Percentiles rank a stretch among this genome's conserved stretches.
Evolutionary conservation across 2,329 filamentous ascomycete genomes (phyloP).

Genomic region (Fusarium brachygibbosum): DNA sequence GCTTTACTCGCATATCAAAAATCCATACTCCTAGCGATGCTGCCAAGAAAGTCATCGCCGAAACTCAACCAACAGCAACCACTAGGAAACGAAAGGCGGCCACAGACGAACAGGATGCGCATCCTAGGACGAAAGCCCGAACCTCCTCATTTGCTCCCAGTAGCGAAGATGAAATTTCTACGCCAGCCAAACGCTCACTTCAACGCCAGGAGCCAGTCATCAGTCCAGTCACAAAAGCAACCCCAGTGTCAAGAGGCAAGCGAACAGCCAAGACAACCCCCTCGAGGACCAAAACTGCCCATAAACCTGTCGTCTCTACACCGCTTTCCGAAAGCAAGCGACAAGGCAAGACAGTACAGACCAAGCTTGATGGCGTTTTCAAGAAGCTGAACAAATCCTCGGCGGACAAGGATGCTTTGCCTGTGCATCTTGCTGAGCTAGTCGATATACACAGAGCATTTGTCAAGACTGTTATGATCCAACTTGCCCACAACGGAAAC

Average conservation of each 20-base stretch:
- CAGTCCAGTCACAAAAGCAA: constrained; percentile 11
- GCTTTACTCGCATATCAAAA: constrained; percentile 65
- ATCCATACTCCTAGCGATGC: constrained; percentile 45
- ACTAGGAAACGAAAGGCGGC: constrained; percentile 58
- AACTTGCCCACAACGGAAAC: constrained; percentile 76
- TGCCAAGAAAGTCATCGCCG: constrained; percentile 55
- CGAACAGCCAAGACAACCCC: constrained; percentile 49
- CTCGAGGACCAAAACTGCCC: constrained; percentile 49
- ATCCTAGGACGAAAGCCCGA: constrained; percentile 44
- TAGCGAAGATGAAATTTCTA: constrained; percentile 50
- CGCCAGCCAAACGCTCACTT: constrained; percentile 49
- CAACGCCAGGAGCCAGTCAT: constrained; percentile 45
- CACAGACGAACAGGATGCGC: constrained; percentile 47
- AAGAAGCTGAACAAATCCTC: constrained; percentile 51
- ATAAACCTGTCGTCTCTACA: constrained; percentile 52
- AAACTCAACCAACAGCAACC: constrained; percentile 32
- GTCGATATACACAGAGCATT: constrained; percentile 75
- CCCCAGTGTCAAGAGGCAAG: constrained; percentile 49
- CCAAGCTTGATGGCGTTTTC: constrained; percentile 58
- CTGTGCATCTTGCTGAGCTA: constrained; percentile 69
- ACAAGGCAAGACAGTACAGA: constrained; percentile 50
- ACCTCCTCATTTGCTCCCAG: constrained; percentile 54
- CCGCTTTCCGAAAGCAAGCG: constrained; percentile 51
- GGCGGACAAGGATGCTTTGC: constrained; percentile 55
- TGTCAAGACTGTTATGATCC: constrained; percentile 75